These are phyloP conservation scores for Mucor lusitanicus DNA, from an alignment of 371 early-diverging fungal species.

Conservation along the genomic window DNA sequence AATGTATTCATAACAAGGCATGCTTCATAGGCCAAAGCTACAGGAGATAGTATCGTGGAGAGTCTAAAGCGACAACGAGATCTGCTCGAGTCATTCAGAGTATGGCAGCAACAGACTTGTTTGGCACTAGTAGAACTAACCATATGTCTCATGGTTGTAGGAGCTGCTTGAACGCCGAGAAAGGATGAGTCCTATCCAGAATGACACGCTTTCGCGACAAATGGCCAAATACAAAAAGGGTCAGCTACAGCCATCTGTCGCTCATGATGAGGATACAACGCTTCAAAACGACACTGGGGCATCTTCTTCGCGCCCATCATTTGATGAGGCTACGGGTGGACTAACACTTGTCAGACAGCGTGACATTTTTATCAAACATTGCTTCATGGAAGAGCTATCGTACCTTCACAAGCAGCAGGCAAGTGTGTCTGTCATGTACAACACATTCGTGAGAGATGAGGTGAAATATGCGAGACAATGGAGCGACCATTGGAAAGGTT, in stretches of 20 bases:
- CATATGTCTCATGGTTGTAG: not conserved
- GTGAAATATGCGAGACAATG: conserved; percentile 53
- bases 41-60: conserved; percentile 57
- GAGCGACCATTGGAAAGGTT: conserved; percentile 60
- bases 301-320: not conserved
- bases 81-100: conserved; percentile 61
- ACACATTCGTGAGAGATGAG: conserved; percentile 62
- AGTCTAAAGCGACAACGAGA: conserved; percentile 69
- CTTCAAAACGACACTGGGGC: not conserved
- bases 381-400: conserved; percentile 33
- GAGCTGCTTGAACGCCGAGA: conserved; percentile 32
- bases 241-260: conserved; percentile 21
- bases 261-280: conserved; percentile 19
- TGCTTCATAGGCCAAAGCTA: conserved; percentile 9
- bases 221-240: conserved; percentile 31
- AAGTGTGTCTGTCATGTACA: conserved; percentile 60
- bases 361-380: conserved; percentile 36
- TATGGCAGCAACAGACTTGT: conserved; percentile 16
- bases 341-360: conserved; percentile 34
- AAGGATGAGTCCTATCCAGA: conserved; percentile 24
- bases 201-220: conserved; percentile 32
- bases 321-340: conserved; percentile 18
- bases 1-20: not conserved
- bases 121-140: not conserved
- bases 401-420: conserved; percentile 47